Conservation (phyloP, 441 rosid species). For the Pelargonium australe region DNA sequence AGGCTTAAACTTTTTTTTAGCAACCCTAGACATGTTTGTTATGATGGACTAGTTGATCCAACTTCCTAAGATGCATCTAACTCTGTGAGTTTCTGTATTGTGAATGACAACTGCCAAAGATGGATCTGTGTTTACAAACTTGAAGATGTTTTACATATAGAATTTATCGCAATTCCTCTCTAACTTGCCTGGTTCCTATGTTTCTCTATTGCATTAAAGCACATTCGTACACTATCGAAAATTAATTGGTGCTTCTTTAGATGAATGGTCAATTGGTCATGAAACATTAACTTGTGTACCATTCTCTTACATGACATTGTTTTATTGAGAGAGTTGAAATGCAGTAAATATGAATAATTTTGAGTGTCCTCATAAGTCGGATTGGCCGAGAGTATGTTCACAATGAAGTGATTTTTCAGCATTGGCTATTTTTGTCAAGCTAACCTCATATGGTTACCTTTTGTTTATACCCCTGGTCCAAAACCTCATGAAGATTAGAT, state of each 20-base stretch:
- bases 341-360: background rate
- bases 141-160: background rate
- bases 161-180: background rate
- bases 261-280: too few species aligned
- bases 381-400: background rate
- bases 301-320: too few species aligned
- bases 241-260: background rate
- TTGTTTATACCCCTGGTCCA: background rate
- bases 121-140: background rate
- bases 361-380: background rate
- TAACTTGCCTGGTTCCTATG: background rate
- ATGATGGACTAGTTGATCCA: background rate
- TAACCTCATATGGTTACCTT: background rate
- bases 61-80: slow-evolving; percentile 4
- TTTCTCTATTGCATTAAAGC: background rate
- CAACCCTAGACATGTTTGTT: background rate
- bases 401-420: background rate
- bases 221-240: background rate
- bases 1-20: background rate
- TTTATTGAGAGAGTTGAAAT: background rate
- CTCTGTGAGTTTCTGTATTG: background rate
- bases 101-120: background rate
- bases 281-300: too few species aligned
- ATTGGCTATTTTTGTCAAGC: background rate
- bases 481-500: background rate